Conservation (phyloP, 2,329 filamentous ascomycete species). For the Biscogniauxia mediterranea region DNA sequence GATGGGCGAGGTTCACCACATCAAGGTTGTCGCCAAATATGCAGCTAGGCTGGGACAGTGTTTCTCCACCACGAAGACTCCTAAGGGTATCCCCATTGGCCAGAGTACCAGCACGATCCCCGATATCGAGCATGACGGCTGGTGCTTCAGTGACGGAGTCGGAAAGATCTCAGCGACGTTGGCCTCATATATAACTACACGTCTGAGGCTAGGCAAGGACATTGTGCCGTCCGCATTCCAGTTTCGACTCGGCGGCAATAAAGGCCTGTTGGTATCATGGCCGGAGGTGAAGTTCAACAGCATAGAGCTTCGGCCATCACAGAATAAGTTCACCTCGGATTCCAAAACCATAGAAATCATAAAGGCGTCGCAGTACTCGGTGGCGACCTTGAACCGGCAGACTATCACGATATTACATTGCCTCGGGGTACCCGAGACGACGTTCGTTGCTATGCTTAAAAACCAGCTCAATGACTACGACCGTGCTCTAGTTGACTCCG, state of each 20-base stretch:
- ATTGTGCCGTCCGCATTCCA: conserved; percentile 79
- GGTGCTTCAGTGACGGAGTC: conserved; percentile 86
- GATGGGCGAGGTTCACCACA: conserved; percentile 85
- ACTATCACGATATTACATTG: conserved; percentile 81
- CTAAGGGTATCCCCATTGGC: conserved; percentile 61
- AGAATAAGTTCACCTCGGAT: conserved; percentile 77
- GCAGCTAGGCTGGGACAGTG: conserved; percentile 89
- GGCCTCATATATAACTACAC: conserved; percentile 68
- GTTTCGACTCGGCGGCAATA: conserved; percentile 88
- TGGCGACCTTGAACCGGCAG: conserved; percentile 84
- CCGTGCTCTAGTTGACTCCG: conserved; percentile 64
- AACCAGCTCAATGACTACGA: conserved; percentile 68
- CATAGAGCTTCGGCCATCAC: conserved; percentile 77
- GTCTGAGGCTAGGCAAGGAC: conserved; percentile 60
- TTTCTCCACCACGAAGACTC: conserved; percentile 85
- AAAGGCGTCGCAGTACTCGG: conserved; percentile 71
- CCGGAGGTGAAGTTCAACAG: conserved; percentile 64
- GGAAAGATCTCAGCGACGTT: conserved; percentile 85
- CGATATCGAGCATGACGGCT: conserved; percentile 68
- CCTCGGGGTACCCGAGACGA: conserved; percentile 65
- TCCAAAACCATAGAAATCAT: conserved; percentile 82
- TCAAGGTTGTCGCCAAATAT: conserved; percentile 82
- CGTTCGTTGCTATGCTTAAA: conserved; percentile 67
- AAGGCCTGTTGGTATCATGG: conserved; percentile 81
- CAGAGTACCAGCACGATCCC: conserved; percentile 57